Percentiles rank a stretch among this genome's conserved stretches.
Conservation (phyloP, 2,329 filamentous ascomycete species). For the Domatiomyces globalis region DNA sequence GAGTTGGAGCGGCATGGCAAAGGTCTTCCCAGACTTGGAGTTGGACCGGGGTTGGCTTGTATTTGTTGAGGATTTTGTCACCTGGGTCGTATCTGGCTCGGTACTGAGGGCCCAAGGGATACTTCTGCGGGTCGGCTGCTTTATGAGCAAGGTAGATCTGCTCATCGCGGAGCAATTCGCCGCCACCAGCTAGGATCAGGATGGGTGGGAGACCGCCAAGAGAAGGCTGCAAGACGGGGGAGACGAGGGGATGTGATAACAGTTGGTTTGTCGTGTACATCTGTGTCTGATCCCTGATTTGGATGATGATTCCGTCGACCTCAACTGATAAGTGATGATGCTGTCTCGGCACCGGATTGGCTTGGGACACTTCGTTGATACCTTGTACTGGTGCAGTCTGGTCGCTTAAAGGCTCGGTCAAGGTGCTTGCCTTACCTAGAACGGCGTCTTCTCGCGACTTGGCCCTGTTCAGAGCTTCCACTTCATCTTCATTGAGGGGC, state of each 20-base stretch:
- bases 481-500: conserved; percentile 68
- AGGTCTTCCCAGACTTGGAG: conserved; percentile 93
- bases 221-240: conserved; percentile 72
- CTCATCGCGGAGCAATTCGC: conserved; percentile 80
- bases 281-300: conserved; percentile 85
- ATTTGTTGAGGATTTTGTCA: conserved; percentile 42
- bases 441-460: background rate
- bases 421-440: background rate
- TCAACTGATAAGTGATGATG: conserved; percentile 43
- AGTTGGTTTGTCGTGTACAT: conserved; percentile 74
- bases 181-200: conserved; percentile 73
- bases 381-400: conserved; percentile 3
- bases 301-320: conserved; percentile 55
- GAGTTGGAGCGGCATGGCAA: conserved; percentile 78
- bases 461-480: conserved; percentile 22
- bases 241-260: conserved; percentile 75
- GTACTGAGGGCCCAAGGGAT: conserved; percentile 52
- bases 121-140: conserved; percentile 67
- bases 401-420: background rate
- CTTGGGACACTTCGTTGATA: background rate
- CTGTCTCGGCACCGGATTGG: conserved; percentile 18
- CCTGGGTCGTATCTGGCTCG: conserved; percentile 50
- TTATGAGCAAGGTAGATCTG: conserved; percentile 94
- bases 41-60: conserved; percentile 77
- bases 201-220: conserved; percentile 81